Evolutionary conservation across 345 rosid genomes (phyloP), one percentile per base, ranked within the genome.

Genomic region (Noccaea caerulescens): DNA sequence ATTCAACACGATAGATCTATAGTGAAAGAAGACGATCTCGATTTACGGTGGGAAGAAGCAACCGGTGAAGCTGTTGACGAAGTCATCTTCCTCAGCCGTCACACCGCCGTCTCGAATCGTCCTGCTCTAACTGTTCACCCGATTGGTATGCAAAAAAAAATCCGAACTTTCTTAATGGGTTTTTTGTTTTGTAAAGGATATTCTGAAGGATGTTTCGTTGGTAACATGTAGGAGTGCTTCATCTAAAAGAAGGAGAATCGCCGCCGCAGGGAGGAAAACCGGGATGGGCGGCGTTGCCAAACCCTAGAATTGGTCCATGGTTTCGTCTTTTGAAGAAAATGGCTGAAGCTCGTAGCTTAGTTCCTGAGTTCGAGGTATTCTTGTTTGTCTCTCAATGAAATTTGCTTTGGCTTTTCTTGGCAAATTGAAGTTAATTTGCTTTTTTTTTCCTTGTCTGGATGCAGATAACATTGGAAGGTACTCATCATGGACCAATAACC

Each of bases 101-200:
- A 91, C 82, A 86, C 94, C 20, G 98, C 98, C 57, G 97, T 81
- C 12, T 91, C 97, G 3, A 88, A 86, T 58, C 92, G 98, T 6
- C 97, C 98, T 1, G 94, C 98, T 23, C 82, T 91, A 6, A 93
- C 98, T 13, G 61, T 93, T 72, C 98, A 93, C 13, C 97, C 98
- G 0, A 93, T 84, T 36, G 98, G 98, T 90, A 75, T 23, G 53
- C 52, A 27, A 5, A 30, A 62, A 44, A 34, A 44, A 34, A 55
- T 44, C 2, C 7, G 2, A 56, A 63, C 30, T 70, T 76, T 76
- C 2, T 0, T 6, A 14, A 0, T 52, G 72, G 75, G 66, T 57
- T 37, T 67, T 12, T 73, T 62, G 25, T 0, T 57, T 49, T 20
- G 23, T 20, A 20, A 20, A 7, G 10, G 23, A 1, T 23, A 64